Evolutionary conservation across 1,284 basidiomycete genomes (phyloP).

Genomic region (Golubevia pallescens): DNA sequence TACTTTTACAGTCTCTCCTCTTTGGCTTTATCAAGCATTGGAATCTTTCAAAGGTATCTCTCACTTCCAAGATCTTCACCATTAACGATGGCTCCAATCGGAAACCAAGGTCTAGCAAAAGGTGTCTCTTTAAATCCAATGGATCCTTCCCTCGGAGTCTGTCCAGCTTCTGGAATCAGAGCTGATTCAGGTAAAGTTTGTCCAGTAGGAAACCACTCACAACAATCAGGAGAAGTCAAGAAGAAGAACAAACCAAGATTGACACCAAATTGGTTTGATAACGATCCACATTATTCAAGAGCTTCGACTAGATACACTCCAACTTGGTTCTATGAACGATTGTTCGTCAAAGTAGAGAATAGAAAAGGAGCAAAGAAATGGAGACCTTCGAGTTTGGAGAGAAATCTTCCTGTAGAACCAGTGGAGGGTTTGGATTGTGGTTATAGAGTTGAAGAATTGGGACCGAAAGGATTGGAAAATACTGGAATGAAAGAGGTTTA

Average conservation of each 20-base stretch:
- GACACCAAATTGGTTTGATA: conserved; percentile 25
- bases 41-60: conserved; percentile 8
- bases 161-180: conserved; percentile 25
- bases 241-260: conserved; percentile 9
- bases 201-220: conserved; percentile 24
- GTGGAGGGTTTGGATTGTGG: conserved; percentile 21
- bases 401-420: conserved; percentile 6
- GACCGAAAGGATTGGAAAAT: conserved; percentile 27
- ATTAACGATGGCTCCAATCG: conserved; percentile 17
- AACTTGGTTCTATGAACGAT: conserved; percentile 14
- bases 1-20: conserved; percentile 17
- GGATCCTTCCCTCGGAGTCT: conserved; percentile 11
- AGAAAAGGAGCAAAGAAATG: conserved; percentile 15
- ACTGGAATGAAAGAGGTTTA: conserved; percentile 29
- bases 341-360: conserved; percentile 19
- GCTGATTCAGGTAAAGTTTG: conserved; percentile 23
- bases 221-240: not conserved
- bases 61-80: conserved; percentile 16
- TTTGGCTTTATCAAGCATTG: conserved; percentile 7
- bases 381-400: conserved; percentile 13
- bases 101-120: conserved; percentile 9
- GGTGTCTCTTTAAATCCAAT: conserved; percentile 17
- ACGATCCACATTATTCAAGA: conserved; percentile 26
- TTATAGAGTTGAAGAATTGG: conserved; percentile 26
- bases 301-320: conserved; percentile 8